Evolutionary conservation across 2,329 filamentous ascomycete genomes (phyloP), one percentile per base, ranked within the genome.

Genomic region (Biscogniauxia marginata): DNA sequence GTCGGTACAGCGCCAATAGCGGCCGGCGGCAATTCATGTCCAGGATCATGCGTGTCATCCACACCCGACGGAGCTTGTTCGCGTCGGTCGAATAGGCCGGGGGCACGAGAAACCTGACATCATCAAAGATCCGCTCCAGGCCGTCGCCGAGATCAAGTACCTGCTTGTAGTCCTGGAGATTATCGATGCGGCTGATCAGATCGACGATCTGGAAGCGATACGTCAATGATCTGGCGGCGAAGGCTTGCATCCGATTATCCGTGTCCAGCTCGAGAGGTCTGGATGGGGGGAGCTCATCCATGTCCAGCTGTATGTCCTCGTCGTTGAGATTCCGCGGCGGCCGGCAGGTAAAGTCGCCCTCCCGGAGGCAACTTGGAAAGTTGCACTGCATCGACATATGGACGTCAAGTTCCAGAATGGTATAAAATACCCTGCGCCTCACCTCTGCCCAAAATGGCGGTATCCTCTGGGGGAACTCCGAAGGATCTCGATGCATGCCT

Each of bases 401-500:
- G 34, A 84, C 69, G 61, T 84, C 82, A 69, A 84, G 78, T 59
- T 84, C 82, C 39, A 83, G 70, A 44, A 84, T 78, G 3, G 80
- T 81, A 50, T 77, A 83, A 82, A 82, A 84, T 21, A 84, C 65
- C 56, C 79, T 75, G n/a, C 82, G 74, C 30, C 82, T 72, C 58
- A 79, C 74, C 67, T 84, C 82, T n/a, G 76, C 77, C 46, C 77
- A 73, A 62, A 82, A 84, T 0, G 79, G 73, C 4, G 74, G 72
- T 51, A 84, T 77, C 24, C 77, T 75, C 3, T 74, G 71, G 22
- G 75, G 73, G 54, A 80, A 83, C 60, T 84, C 82, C 13, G 78
- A 78, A 2, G 82, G 80, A 52, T 84, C 82, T 3, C 81, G 76
- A 61, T 84, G 82, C 48, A 84, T 71, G 3, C 81, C 82, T 80